A percentile compares a stretch with the other conserved stretches of the same genome.
Evolutionary conservation across 2,329 filamentous ascomycete species (phyloP).

Genomic region (Talaromyces marneffei): DNA sequence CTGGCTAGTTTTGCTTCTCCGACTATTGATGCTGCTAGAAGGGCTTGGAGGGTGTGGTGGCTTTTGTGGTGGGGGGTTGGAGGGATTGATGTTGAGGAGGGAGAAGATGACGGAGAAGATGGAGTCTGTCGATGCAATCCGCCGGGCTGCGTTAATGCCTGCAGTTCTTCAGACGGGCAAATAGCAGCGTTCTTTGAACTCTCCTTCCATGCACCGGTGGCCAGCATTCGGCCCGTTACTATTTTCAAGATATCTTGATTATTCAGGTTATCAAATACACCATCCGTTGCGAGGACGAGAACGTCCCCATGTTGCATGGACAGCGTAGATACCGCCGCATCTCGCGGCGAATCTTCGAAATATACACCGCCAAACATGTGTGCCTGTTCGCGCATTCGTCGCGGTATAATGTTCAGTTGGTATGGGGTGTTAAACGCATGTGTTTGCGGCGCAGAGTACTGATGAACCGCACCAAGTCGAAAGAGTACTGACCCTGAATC

Average conservation of each 20-base stretch:
- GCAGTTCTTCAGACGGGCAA: conserved; percentile 57
- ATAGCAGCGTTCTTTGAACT: conserved; percentile 51
- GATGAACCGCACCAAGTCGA: conserved; percentile 76
- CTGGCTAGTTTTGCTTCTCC: conserved; percentile 79
- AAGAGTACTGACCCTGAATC: conserved; percentile 91
- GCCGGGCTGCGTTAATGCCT: conserved; percentile 48
- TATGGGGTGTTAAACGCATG: conserved; percentile 98
- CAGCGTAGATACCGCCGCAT: conserved; percentile 74
- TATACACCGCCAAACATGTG: conserved; percentile 76
- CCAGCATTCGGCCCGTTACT: conserved; percentile 69
- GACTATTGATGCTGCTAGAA: conserved; percentile 73
- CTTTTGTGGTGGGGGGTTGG: conserved; percentile 1
- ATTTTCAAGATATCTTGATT: conserved; percentile 81
- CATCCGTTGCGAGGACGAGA: conserved; percentile 88
- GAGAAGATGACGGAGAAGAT: conserved; percentile 14
- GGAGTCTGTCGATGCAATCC: conserved; percentile 26
- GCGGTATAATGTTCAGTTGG: conserved; percentile 83
- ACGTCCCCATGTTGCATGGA: conserved; percentile 83
- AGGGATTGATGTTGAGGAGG: conserved; percentile 15
- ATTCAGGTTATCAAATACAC: conserved; percentile 92
- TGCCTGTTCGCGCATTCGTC: conserved; percentile 70
- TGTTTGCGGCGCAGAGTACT: conserved; percentile 78
- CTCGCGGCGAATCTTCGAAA: conserved; percentile 74
- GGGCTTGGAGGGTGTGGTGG: conserved; percentile 62
- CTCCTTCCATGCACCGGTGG: conserved; percentile 66